Evolutionary conservation across 2,329 filamentous ascomycete genomes (phyloP), one percentile per base, ranked within the genome.

Genomic region (Paecilomyces niveus): DNA sequence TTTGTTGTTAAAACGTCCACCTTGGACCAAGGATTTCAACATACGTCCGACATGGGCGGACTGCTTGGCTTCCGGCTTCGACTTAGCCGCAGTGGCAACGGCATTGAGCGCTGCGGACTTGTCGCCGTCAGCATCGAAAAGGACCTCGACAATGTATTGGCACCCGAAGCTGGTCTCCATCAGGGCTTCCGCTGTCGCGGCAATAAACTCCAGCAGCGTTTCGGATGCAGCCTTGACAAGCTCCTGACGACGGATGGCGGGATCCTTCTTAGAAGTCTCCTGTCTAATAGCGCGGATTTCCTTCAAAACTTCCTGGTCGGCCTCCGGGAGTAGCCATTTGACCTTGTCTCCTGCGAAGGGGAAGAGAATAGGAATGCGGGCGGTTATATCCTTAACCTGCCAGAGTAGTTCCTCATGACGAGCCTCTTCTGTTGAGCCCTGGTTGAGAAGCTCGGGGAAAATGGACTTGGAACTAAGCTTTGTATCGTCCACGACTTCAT

Each of bases 401-500:
- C 65, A 68, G n/a, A 77, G 62, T 4, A 81, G 69, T 59, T 78
- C 76, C 53, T 80, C 73, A 39, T 78, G 65, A 39, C 76, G 73
- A 21, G 70, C 64, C 58, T 77, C 72, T 54, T 65, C 65, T 15
- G 67, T 59, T 3, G 70, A 62, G 33, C 86, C 84, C 68, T 90
- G 89, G 62, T 87, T 89, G 18, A 97, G 77, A 11, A 99, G 80
- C 74, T 97, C 93, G 0, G 90, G 82, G 74, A 96, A 91, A 63
- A 99, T 89, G 32, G 89, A 82, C 77, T 96, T 97, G 55, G 86
- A 82, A 2, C 86, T 90, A 68, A 96, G 81, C 63, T 95, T 92
- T 9, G 94, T 99, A 72, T 99, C 94, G 67, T 99, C 94, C 54
- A 96, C 86, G 54, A 96, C 87, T 67, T 97, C 94, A 71, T 92